Percentiles rank a stretch among this genome's conserved stretches.
These are phyloP conservation scores for Entomortierella chlamydospora DNA, from an alignment of 192 early-diverging fungal genomes.

Conservation along the genomic window DNA sequence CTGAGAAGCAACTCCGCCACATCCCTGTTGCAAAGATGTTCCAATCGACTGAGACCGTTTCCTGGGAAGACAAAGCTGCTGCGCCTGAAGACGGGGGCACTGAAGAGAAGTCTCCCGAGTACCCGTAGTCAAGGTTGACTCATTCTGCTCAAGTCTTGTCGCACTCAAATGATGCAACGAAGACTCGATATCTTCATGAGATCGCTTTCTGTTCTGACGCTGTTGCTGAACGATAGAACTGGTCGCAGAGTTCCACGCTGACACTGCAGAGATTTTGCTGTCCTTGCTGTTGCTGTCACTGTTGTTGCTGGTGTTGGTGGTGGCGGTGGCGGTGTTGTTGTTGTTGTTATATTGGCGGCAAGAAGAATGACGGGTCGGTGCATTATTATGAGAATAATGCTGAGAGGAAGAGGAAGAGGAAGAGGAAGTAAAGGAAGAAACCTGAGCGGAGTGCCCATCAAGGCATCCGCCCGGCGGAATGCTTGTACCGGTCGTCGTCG, in stretches of 20 bases:
- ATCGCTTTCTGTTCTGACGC: not conserved
- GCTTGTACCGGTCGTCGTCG: conserved; percentile 34
- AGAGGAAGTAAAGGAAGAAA: conserved; percentile 16
- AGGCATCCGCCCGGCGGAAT: conserved; percentile 34
- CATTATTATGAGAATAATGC: conserved; percentile 4
- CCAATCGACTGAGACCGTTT: conserved; percentile 12
- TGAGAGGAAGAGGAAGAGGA: conserved; percentile 6
- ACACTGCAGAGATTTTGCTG: too few relatives aligned
- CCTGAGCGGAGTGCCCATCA: conserved; percentile 24
- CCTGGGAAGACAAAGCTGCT: conserved; percentile 37
- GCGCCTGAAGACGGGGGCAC: conserved; percentile 34
- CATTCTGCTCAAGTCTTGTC: not conserved
- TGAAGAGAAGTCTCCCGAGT: conserved; percentile 1
- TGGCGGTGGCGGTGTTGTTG: not conserved
- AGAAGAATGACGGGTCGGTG: conserved; percentile 18
- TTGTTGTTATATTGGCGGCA: conserved; percentile 1
- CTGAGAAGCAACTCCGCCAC: not conserved
- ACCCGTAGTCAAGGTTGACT: not conserved
- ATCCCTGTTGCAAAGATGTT: conserved; percentile 8
- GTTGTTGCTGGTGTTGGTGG: conserved; percentile 10
- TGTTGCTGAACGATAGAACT: not conserved
- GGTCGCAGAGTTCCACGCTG: too few relatives aligned
- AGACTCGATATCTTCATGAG: not conserved
- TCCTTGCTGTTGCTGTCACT: not conserved
- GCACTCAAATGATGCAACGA: too few relatives aligned